Percentiles rank a stretch among this genome's conserved stretches.
Conservation (phyloP, 495 filamentous ascomycete genomes). For the Cryomyces antarcticus region DNA sequence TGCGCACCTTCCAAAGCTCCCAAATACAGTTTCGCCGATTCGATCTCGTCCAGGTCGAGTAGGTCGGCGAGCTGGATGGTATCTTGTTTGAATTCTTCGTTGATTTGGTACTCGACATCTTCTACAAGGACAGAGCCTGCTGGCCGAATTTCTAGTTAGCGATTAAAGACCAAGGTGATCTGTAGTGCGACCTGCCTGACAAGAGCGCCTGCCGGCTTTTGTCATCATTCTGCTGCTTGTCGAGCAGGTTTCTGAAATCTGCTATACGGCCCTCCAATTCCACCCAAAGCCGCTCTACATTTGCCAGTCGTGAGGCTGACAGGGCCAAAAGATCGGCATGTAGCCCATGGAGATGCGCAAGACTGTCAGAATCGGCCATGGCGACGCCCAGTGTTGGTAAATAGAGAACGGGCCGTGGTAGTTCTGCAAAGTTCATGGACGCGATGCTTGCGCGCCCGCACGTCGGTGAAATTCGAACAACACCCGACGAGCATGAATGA, state of each 20-base stretch:
- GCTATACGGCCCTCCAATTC: constrained; percentile 48
- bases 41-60: constrained; percentile 71
- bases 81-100: constrained; percentile 66
- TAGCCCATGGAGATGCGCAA: constrained; percentile 52
- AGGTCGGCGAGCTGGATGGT: constrained; percentile 64
- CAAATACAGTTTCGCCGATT: constrained; percentile 55
- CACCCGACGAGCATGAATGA: no score
- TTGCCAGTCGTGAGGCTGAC: constrained; percentile 35
- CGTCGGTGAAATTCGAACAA: no score
- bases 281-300: constrained; percentile 38
- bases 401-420: no score
- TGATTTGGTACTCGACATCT: constrained; percentile 59
- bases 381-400: background rate
- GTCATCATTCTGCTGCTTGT: constrained; percentile 51
- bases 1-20: constrained; percentile 42
- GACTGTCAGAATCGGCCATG: constrained; percentile 45
- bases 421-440: no score
- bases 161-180: background rate
- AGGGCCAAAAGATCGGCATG: constrained; percentile 59
- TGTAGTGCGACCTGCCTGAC: constrained; percentile 23
- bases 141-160: background rate
- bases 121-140: constrained; percentile 31
- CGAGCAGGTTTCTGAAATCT: constrained; percentile 57
- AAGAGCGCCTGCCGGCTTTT: constrained; percentile 38
- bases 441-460: no score